A percentile compares a stretch with the other conserved stretches of the same genome.
phyloP scores from a whole-genome alignment of 306 rosid genomes.

The Herpetospermum pedunculosum region DNA sequence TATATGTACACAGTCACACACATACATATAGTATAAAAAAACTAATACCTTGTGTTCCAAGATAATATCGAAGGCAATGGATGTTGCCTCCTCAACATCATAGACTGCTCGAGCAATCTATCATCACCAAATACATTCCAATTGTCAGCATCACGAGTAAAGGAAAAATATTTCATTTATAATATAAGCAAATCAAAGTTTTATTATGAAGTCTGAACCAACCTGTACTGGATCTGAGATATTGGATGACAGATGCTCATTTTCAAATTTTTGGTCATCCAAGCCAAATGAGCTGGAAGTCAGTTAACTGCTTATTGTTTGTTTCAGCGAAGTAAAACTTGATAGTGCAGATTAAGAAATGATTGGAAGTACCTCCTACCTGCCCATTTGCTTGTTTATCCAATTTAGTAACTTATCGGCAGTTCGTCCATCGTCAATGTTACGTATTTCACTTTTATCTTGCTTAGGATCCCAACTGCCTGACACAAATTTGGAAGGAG shows the following conservation, averaged over 20 bases:
- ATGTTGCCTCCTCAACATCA: slow-evolving; percentile 95
- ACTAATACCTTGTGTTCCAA: slow-evolving; percentile 51
- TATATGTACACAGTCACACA: no score
- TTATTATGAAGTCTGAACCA: slow-evolving; percentile 12
- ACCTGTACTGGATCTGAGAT: slow-evolving; percentile 82
- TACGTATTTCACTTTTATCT: slow-evolving; percentile 49
- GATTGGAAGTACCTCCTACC: slow-evolving; percentile 41
- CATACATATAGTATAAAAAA: neutral
- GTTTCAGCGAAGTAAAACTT: neutral
- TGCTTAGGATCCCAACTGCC: slow-evolving; percentile 64
- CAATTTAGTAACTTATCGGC: slow-evolving; percentile 73
- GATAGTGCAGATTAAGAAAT: neutral
- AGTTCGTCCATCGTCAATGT: slow-evolving; percentile 57
- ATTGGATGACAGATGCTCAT: slow-evolving; percentile 69
- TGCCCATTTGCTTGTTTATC: slow-evolving; percentile 78
- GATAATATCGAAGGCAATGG: slow-evolving; percentile 75
- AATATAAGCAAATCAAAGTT: slow-evolving; percentile 13
- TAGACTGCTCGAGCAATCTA: slow-evolving; percentile 85
- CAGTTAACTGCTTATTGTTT: neutral
- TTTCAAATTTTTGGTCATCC: slow-evolving; percentile 85
- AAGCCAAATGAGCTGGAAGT: slow-evolving; percentile 57
- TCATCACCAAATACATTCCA: slow-evolving; percentile 16
- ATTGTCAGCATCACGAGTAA: slow-evolving; percentile 23
- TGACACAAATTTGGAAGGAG: slow-evolving; percentile 72
- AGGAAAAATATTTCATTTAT: neutral